Conservation (phyloP, 495 filamentous ascomycete species). For the Xylaria acuta region DNA sequence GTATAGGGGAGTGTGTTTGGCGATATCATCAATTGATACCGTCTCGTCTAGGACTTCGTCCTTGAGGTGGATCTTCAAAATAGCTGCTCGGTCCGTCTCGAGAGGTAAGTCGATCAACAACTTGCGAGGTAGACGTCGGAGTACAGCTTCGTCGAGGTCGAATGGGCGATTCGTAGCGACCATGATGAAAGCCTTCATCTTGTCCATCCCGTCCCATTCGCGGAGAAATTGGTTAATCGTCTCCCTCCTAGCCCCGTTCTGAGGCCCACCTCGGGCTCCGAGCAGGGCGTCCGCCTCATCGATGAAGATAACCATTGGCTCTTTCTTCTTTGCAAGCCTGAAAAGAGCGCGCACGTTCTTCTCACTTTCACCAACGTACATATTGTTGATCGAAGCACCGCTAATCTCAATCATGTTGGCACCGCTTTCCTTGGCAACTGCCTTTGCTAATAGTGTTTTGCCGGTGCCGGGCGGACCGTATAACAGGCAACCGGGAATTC, state of each 20-base stretch:
- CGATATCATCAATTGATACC: slow-evolving; percentile 74
- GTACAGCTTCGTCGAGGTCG: slow-evolving; percentile 92
- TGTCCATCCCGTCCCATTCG: slow-evolving; percentile 97
- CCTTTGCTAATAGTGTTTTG: slow-evolving; percentile 94
- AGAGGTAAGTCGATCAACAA: slow-evolving; percentile 88
- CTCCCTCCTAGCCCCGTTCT: slow-evolving; percentile 60
- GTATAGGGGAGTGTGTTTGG: slow-evolving; percentile 84
- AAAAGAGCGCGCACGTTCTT: slow-evolving; percentile 97
- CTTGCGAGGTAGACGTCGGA: slow-evolving; percentile 81
- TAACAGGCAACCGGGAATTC: slow-evolving; percentile 86
- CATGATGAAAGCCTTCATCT: slow-evolving; percentile 93
- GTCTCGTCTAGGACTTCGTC: slow-evolving; percentile 71
- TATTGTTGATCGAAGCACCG: slow-evolving; percentile 82
- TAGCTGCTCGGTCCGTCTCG: slow-evolving; percentile 75
- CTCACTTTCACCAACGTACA: slow-evolving; percentile 94
- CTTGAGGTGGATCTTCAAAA: slow-evolving; percentile 84
- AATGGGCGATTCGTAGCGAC: slow-evolving; percentile 97
- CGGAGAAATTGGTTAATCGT: slow-evolving; percentile 96
- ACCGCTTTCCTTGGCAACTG: slow-evolving; percentile 92
- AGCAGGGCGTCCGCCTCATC: slow-evolving; percentile 96
- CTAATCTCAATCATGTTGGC: slow-evolving; percentile 73
- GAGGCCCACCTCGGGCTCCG: slow-evolving; percentile 72
- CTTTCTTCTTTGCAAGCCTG: slow-evolving; percentile 85
- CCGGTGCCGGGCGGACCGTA: slow-evolving; percentile 97
- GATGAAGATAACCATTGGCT: slow-evolving; percentile 94